phyloP scores from a whole-genome alignment of 495 filamentous ascomycete species.

The Aspergillus nidulans region DNA sequence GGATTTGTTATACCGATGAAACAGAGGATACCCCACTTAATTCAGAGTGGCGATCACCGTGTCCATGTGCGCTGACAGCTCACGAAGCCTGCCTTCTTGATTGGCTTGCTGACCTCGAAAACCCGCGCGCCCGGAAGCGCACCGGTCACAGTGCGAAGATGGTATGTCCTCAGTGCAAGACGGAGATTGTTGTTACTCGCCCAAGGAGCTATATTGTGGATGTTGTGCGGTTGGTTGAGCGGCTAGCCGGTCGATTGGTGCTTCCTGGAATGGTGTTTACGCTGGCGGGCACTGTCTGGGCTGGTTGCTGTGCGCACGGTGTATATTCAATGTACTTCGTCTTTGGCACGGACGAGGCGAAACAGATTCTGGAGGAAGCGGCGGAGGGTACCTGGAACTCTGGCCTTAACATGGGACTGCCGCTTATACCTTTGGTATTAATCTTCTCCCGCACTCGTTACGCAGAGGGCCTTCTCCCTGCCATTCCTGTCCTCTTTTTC shows the following conservation, averaged over 20 bases:
- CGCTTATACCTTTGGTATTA: conserved; percentile 58
- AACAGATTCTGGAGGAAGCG: conserved; percentile 41
- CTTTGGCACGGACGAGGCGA: conserved; percentile 58
- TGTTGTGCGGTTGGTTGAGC: conserved; percentile 50
- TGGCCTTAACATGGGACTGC: conserved; percentile 49
- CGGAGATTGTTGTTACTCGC: conserved; percentile 67
- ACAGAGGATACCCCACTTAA: conserved; percentile 67
- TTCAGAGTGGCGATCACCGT: conserved; percentile 79
- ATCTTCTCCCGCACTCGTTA: conserved; percentile 56
- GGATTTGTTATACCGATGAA: conserved; percentile 87
- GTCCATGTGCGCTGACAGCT: conserved; percentile 81
- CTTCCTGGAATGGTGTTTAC: conserved; percentile 56
- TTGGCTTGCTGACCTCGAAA: conserved; percentile 84
- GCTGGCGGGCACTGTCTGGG: conserved; percentile 48
- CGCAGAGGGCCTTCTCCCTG: conserved; percentile 55
- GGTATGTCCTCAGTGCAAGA: conserved; percentile 83
- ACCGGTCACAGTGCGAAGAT: conserved; percentile 52
- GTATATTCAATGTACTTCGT: conserved; percentile 57
- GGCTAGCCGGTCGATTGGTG: conserved; percentile 51
- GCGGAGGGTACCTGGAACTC: conserved; percentile 38
- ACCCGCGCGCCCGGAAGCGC: conserved; percentile 47
- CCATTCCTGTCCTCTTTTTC: conserved; percentile 61
- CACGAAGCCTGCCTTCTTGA: conserved; percentile 87
- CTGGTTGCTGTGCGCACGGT: conserved; percentile 55
- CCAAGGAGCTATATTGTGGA: conserved; percentile 65